Percentiles rank a stretch among this genome's conserved stretches.
Evolutionary conservation across 768 basidiomycete species (phyloP).

Genomic region (Collybia nuda): DNA sequence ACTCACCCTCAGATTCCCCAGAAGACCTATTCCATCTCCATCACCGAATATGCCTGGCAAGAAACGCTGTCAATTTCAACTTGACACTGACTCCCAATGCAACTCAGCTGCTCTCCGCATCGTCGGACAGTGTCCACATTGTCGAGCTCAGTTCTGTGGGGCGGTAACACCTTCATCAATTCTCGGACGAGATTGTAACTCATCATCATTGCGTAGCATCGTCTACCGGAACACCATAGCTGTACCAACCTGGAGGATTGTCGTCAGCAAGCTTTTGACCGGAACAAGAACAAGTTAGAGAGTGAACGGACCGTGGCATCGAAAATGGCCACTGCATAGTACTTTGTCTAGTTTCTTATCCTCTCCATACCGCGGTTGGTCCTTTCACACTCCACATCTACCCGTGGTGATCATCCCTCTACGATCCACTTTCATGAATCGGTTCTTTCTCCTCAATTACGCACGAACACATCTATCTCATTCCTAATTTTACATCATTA

Average conservation of each 20-base stretch:
- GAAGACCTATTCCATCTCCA: slow-evolving; percentile 7
- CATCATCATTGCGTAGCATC: slow-evolving; percentile 56
- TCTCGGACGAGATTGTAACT: slow-evolving; percentile 4
- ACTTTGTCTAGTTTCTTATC: neutral
- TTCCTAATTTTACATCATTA: slow-evolving; percentile 5
- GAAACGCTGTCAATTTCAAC: slow-evolving; percentile 81
- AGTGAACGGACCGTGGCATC: slow-evolving; percentile 83
- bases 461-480: slow-evolving; percentile 2
- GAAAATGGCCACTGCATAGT: slow-evolving; percentile 81
- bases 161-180: slow-evolving; percentile 43
- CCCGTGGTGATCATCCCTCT: neutral
- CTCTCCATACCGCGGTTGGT: slow-evolving; percentile 11
- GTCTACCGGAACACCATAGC: slow-evolving; percentile 85
- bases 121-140: slow-evolving; percentile 84
- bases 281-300: slow-evolving; percentile 86
- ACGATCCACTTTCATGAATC: slow-evolving; percentile 2
- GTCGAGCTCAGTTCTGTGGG: slow-evolving; percentile 75
- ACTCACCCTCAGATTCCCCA: slow-evolving; percentile 2
- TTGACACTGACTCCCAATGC: slow-evolving; percentile 55
- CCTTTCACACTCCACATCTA: slow-evolving; percentile 7
- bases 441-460: neutral
- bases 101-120: slow-evolving; percentile 79
- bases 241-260: slow-evolving; percentile 85
- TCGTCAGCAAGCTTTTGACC: slow-evolving; percentile 83
- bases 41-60: slow-evolving; percentile 74